Evolutionary conservation across 2,329 filamentous ascomycete genomes (phyloP).

Genomic region (Sporothrix pseudoabietina): DNA sequence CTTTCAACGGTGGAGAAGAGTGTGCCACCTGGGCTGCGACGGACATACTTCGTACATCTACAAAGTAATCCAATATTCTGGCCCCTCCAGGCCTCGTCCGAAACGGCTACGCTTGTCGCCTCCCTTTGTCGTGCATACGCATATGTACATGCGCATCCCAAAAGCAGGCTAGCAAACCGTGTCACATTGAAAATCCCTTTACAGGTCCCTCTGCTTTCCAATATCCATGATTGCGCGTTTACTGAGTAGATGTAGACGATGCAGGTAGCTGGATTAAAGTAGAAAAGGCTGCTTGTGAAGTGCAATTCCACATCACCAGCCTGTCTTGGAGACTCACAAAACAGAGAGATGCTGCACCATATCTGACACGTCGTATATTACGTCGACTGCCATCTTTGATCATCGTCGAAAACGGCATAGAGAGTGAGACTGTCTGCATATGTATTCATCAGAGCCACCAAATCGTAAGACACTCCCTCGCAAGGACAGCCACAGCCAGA

Average conservation of each 20-base stretch:
- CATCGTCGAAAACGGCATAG: background rate
- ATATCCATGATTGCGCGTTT: background rate
- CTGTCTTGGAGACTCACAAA: background rate
- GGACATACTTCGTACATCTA: background rate
- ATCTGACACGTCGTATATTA: background rate
- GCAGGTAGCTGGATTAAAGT: background rate
- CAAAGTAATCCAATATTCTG: background rate
- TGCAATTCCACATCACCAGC: background rate
- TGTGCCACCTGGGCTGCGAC: constrained; percentile 6
- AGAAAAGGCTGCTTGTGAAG: no score
- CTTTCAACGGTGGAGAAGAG: constrained; percentile 3
- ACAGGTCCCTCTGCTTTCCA: background rate
- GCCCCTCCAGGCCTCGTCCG: background rate
- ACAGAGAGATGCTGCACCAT: no score
- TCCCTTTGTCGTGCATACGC: constrained; percentile 21
- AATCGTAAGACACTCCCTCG: background rate
- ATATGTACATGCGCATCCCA: background rate
- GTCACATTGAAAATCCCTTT: background rate
- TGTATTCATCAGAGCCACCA: background rate
- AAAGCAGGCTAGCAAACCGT: constrained; percentile 6
- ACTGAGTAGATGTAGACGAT: background rate
- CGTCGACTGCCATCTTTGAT: constrained; percentile 4
- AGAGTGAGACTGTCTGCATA: background rate
- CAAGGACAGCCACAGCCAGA: background rate
- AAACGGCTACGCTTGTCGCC: constrained; percentile 3